Evolutionary conservation across 202 grass and related monocot genomes (phyloP).

Genomic region (Zizania palustris): DNA sequence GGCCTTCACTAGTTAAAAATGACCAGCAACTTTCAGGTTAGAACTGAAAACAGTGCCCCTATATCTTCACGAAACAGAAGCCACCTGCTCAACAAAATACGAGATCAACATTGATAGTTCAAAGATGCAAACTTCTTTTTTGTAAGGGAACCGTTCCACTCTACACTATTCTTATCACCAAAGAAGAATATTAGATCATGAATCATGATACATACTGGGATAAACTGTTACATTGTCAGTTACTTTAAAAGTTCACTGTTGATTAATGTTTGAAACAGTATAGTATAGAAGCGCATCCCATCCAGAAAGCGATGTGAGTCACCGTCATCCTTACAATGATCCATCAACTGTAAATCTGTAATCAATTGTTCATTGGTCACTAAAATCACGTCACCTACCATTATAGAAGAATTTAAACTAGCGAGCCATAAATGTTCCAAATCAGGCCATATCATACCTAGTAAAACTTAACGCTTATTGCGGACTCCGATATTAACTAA

Average conservation of each 20-base stretch:
- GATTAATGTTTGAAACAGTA: not conserved
- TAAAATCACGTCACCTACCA: constrained; percentile 25
- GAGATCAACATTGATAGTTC: not conserved
- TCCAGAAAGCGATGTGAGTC: constrained; percentile 33
- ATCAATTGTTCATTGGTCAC: not conserved
- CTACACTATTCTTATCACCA: not conserved
- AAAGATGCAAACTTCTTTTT: not conserved
- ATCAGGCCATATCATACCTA: constrained; percentile 19
- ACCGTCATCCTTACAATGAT: constrained; percentile 19
- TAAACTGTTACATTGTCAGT: not conserved
- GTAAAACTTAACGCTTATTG: not conserved
- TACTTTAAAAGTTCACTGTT: not conserved
- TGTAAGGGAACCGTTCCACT: not conserved
- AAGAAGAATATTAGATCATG: not conserved
- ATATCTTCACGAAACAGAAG: not conserved
- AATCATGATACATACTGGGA: not conserved
- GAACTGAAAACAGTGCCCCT: not conserved
- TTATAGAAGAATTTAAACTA: constrained; percentile 37
- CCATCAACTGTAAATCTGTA: not conserved
- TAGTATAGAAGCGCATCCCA: not conserved
- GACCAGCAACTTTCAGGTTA: not conserved
- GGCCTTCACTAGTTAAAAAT: not conserved
- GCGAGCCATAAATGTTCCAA: constrained; percentile 18
- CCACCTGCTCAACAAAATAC: not conserved
- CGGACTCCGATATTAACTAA: not conserved